A percentile compares a stretch with the other conserved stretches of the same genome.
phyloP scores from a whole-genome alignment of 1,284 basidiomycete species.

The Athelia psychrophila region DNA sequence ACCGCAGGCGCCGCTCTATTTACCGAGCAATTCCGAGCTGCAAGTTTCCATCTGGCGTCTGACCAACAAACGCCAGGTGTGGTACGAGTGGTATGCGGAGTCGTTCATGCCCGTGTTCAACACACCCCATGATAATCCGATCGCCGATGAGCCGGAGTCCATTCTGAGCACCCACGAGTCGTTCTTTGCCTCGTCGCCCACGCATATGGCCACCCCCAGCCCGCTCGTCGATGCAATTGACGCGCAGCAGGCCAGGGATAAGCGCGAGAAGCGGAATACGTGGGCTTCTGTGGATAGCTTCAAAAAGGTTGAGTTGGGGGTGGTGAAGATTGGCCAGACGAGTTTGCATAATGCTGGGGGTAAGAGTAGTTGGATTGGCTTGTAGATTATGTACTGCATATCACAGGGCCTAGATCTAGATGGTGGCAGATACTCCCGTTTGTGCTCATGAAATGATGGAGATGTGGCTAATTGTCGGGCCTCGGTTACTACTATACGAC shows the following conservation, averaged over 20 bases:
- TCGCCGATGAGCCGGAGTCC: conserved; percentile 20
- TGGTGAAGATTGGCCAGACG: conserved; percentile 92
- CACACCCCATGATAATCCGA: conserved; percentile 16
- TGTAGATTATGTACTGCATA: conserved; percentile 31
- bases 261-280: conserved; percentile 12
- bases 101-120: conserved; percentile 72
- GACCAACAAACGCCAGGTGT: conserved; percentile 85
- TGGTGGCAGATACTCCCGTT: no score
- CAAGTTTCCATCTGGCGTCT: conserved; percentile 95
- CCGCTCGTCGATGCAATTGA: conserved; percentile 64
- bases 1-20: conserved; percentile 83
- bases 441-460: no score
- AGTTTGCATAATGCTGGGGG: conserved; percentile 89
- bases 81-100: conserved; percentile 99
- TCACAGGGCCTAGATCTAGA: no score
- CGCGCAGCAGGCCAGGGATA: conserved; percentile 22
- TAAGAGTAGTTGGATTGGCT: conserved; percentile 88
- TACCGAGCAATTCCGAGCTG: conserved; percentile 90
- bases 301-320: conserved; percentile 24
- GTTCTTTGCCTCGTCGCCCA: conserved; percentile 29
- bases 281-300: conserved; percentile 10
- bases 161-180: conserved; percentile 17
- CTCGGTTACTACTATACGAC: no score
- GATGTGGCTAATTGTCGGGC: no score
- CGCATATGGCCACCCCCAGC: conserved; percentile 51